Percentiles rank a stretch among this genome's conserved stretches.
Conservation (phyloP, 2,329 filamentous ascomycete species). For the Bertia moriformis region DNA sequence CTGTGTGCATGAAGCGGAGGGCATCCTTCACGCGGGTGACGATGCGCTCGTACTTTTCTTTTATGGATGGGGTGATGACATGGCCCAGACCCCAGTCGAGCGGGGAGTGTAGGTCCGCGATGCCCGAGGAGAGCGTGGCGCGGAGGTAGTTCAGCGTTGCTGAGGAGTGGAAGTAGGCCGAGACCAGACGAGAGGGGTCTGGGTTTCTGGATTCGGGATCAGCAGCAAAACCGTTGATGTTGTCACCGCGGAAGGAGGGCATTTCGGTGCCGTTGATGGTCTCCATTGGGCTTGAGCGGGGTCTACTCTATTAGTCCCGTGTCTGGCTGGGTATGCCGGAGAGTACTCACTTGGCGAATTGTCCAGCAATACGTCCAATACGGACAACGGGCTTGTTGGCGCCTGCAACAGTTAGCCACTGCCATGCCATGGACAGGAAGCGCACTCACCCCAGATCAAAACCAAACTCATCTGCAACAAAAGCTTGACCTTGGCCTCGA, state of each 20-base stretch:
- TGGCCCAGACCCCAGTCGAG: conserved; percentile 92
- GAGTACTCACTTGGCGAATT: conserved; percentile 63
- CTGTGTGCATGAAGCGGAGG: conserved; percentile 82
- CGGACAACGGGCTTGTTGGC: conserved; percentile 69
- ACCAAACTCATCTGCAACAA: conserved; percentile 94
- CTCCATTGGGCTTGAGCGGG: conserved; percentile 77
- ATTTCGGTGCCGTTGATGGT: conserved; percentile 65
- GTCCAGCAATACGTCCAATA: conserved; percentile 89
- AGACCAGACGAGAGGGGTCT: conserved; percentile 71
- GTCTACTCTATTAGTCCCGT: conserved; percentile 16
- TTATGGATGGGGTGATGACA: conserved; percentile 68
- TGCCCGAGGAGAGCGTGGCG: conserved; percentile 67
- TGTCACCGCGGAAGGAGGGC: conserved; percentile 86
- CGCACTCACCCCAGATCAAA: conserved; percentile 61
- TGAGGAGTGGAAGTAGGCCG: conserved; percentile 89
- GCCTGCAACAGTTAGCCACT: conserved; percentile 2
- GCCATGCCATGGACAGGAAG: not conserved
- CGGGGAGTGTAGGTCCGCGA: conserved; percentile 85
- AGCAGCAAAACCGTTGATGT: conserved; percentile 70
- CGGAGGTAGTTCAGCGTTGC: conserved; percentile 89
- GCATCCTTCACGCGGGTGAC: conserved; percentile 80
- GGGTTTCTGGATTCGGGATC: conserved; percentile 55
- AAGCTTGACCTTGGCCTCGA: conserved; percentile 93
- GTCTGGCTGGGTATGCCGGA: not conserved
- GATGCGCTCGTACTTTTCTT: conserved; percentile 72